These are phyloP conservation scores for Huntiella abstrusa DNA, from an alignment of 2,329 filamentous ascomycete species.

Conservation along the genomic window DNA sequence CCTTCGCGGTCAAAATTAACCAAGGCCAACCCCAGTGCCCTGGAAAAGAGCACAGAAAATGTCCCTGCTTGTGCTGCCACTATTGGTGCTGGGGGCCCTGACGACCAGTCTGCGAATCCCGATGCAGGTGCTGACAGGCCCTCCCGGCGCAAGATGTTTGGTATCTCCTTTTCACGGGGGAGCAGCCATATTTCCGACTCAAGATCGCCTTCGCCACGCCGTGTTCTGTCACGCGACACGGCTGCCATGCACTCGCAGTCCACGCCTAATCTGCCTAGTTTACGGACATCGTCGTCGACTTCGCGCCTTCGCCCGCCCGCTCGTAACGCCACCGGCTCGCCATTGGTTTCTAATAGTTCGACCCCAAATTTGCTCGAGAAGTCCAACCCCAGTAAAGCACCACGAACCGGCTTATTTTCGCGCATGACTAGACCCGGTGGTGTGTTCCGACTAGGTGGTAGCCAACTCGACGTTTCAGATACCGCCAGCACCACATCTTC, in stretches of 20 bases:
- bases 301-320: slow-evolving; percentile 1
- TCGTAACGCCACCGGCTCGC: slow-evolving; percentile 4
- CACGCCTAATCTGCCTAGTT: slow-evolving; percentile 9
- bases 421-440: slow-evolving; percentile 28
- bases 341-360: background rate
- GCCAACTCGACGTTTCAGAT: slow-evolving; percentile 20
- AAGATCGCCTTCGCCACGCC: slow-evolving; percentile 11
- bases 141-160: slow-evolving; percentile 11
- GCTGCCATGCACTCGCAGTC: slow-evolving; percentile 9
- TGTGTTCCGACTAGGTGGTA: slow-evolving; percentile 23
- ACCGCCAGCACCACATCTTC: slow-evolving; percentile 27
- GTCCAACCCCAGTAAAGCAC: background rate
- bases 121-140: slow-evolving; percentile 1
- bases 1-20: slow-evolving; percentile 1
- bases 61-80: slow-evolving; percentile 1
- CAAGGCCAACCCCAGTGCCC: background rate
- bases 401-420: slow-evolving; percentile 24
- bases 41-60: background rate
- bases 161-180: slow-evolving; percentile 8
- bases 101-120: slow-evolving; percentile 4
- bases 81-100: slow-evolving; percentile 1
- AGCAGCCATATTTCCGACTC: slow-evolving; percentile 8
- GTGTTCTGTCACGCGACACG: slow-evolving; percentile 6
- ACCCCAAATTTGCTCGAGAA: too few relatives aligned
- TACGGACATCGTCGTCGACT: slow-evolving; percentile 8